Conservation (phyloP, 495 filamentous ascomycete genomes). For the Penicillium bialowiezense region DNA sequence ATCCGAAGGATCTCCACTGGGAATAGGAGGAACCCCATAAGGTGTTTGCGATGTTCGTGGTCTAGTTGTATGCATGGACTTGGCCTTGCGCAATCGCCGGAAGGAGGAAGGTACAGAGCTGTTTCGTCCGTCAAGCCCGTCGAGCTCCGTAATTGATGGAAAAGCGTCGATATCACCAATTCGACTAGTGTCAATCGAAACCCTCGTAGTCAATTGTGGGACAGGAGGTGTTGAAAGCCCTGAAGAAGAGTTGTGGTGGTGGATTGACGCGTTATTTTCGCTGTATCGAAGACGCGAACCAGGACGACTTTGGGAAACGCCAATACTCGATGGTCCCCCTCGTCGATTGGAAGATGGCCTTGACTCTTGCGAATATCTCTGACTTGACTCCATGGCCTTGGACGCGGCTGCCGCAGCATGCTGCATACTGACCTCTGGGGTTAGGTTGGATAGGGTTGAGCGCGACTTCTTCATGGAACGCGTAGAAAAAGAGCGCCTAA, state of each 20-base stretch:
- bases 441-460: conserved; percentile 39
- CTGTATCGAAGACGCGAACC: conserved; percentile 12
- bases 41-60: conserved; percentile 34
- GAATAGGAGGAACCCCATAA: conserved; percentile 18
- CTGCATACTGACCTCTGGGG: conserved; percentile 53
- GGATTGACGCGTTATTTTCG: conserved; percentile 5
- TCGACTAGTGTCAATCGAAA: conserved; percentile 6
- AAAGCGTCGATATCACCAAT: conserved; percentile 21
- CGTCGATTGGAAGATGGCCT: conserved; percentile 29
- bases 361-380: conserved; percentile 34
- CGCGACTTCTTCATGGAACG: conserved; percentile 51
- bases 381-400: conserved; percentile 60
- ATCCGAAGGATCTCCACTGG: conserved; percentile 9
- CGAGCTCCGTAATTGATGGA: conserved; percentile 35
- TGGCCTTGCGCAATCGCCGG: conserved; percentile 68
- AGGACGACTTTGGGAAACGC: conserved; percentile 32
- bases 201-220: neutral
- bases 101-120: conserved; percentile 70
- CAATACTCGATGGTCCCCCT: conserved; percentile 36
- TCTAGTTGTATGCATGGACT: conserved; percentile 64
- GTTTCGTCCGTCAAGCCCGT: conserved; percentile 55
- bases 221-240: conserved; percentile 4
- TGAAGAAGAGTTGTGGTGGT: neutral
- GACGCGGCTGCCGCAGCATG: conserved; percentile 65
- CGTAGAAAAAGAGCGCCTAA: conserved; percentile 61